Evolutionary conservation across 106 monocot species (phyloP).

Genomic region (Chionographis japonica): DNA sequence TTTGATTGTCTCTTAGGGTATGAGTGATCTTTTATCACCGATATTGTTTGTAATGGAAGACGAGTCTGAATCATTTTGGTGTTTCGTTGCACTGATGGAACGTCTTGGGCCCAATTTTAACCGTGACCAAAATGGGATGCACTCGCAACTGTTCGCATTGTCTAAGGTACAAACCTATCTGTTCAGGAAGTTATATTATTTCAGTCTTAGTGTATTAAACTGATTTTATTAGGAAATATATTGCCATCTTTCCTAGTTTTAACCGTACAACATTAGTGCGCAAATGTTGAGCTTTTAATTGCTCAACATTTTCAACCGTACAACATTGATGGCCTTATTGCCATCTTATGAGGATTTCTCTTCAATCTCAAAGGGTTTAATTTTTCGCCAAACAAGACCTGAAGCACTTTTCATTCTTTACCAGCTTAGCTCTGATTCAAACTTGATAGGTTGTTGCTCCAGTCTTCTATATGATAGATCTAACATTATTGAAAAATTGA

Average conservation of each 20-base stretch:
- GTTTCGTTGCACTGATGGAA: constrained; percentile 69
- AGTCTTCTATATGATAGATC: too few relatives aligned
- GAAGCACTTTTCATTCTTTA: too few relatives aligned
- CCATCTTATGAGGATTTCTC: too few relatives aligned
- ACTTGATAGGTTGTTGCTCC: too few relatives aligned
- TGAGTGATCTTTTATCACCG: constrained; percentile 75
- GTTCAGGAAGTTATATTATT: not conserved
- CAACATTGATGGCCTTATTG: too few relatives aligned
- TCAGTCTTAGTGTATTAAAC: not conserved
- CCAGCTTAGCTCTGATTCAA: too few relatives aligned
- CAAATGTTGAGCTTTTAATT: too few relatives aligned
- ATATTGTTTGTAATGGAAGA: constrained; percentile 69
- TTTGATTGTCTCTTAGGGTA: constrained; percentile 33
- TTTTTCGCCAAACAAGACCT: too few relatives aligned
- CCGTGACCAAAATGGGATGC: constrained; percentile 78
- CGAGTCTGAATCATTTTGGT: constrained; percentile 72
- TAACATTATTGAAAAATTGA: too few relatives aligned
- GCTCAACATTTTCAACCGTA: too few relatives aligned
- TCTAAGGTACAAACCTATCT: constrained; percentile 37
- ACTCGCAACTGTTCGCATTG: constrained; percentile 66
- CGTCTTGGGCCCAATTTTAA: constrained; percentile 77
- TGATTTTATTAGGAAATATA: not conserved
- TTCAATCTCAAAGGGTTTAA: too few relatives aligned
- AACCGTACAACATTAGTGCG: too few relatives aligned
- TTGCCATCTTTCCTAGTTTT: not conserved